Conservation (phyloP, 2,329 filamentous ascomycete genomes). For the Aureobasidium sp. region DNA sequence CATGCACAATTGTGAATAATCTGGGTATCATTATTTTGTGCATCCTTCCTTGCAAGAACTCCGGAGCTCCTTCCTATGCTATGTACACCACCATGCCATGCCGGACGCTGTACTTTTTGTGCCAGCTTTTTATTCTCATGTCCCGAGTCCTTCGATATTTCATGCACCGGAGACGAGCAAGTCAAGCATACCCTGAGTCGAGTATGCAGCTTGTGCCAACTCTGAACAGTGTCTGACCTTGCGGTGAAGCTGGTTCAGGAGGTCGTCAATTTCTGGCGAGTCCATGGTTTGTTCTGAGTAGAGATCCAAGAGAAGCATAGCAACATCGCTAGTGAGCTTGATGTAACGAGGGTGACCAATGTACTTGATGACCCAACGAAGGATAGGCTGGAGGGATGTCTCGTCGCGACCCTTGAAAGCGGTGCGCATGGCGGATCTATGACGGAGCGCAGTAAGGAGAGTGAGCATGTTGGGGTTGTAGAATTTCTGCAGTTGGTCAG, state of each 20-base stretch:
- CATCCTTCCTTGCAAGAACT: background rate
- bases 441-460: conserved; percentile 73
- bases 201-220: conserved; percentile 72
- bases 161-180: conserved; percentile 53
- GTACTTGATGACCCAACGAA: conserved; percentile 75
- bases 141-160: background rate
- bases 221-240: conserved; percentile 73
- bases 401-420: conserved; percentile 79
- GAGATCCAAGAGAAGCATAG: conserved; percentile 74
- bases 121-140: background rate
- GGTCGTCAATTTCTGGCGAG: conserved; percentile 63
- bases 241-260: conserved; percentile 61
- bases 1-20: background rate
- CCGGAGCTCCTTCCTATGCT: conserved; percentile 4
- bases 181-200: conserved; percentile 83
- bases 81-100: background rate
- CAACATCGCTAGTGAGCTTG: conserved; percentile 73
- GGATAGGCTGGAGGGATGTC: conserved; percentile 68
- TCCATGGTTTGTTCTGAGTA: conserved; percentile 71
- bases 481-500: conserved; percentile 17
- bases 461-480: conserved; percentile 53
- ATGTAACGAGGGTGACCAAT: conserved; percentile 79
- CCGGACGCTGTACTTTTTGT: background rate
- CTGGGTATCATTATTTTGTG: conserved; percentile 10
- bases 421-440: conserved; percentile 75